A percentile compares a stretch with the other conserved stretches of the same genome.
phyloP scores from a whole-genome alignment of 768 basidiomycete species.

The Tephrocybe sp. region DNA sequence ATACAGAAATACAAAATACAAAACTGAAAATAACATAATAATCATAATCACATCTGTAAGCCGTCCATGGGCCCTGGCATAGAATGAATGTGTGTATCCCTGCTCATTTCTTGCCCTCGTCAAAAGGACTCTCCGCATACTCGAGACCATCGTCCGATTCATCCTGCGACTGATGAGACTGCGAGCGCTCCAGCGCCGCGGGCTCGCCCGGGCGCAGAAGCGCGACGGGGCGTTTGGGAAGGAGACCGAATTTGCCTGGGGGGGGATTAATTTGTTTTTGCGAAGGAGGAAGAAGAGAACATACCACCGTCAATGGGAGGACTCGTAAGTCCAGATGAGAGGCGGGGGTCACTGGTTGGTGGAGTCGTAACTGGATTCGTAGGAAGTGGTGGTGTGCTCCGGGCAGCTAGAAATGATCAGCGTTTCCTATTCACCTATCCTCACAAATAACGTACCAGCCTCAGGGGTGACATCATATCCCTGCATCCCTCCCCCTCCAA shows the following conservation, averaged over 20 bases:
- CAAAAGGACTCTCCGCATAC: conserved; percentile 76
- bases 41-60: too few relatives aligned
- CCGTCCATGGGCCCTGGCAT: too few relatives aligned
- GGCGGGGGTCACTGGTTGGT: conserved; percentile 5
- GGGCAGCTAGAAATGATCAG: not conserved
- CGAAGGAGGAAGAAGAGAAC: not conserved
- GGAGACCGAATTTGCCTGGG: conserved; percentile 64
- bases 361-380: not conserved
- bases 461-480: conserved; percentile 15
- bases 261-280: not conserved
- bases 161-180: conserved; percentile 27
- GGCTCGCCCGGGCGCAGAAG: conserved; percentile 37
- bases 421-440: not conserved
- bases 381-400: not conserved
- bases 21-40: too few relatives aligned
- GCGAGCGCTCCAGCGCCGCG: conserved; percentile 17
- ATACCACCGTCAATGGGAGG: conserved; percentile 33
- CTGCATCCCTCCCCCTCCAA: conserved; percentile 6
- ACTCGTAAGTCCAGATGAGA: conserved; percentile 15
- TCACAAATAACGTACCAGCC: not conserved
- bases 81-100: not conserved
- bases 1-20: too few relatives aligned
- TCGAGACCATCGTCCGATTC: conserved; percentile 66
- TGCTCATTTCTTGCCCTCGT: conserved; percentile 38
- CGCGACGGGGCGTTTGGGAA: conserved; percentile 76